phyloP scores from a whole-genome alignment of 176 grass and related monocot genomes.

The Areca catechu region DNA sequence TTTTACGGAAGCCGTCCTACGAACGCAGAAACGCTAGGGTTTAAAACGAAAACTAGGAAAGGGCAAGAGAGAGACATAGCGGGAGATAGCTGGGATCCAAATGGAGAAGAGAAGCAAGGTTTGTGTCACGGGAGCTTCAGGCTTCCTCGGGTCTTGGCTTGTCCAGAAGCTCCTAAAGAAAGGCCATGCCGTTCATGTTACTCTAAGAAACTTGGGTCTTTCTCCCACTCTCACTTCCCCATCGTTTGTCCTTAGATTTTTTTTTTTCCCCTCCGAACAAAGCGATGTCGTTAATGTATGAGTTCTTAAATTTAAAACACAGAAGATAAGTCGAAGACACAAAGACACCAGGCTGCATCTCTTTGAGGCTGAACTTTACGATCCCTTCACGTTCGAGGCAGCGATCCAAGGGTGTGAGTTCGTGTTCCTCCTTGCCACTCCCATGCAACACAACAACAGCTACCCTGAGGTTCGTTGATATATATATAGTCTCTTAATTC shows the following conservation, averaged over 20 bases:
- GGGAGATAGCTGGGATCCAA: not conserved
- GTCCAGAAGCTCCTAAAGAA: slow-evolving; percentile 32
- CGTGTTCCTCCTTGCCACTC: slow-evolving; percentile 60
- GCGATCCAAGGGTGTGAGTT: slow-evolving; percentile 48
- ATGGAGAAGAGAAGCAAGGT: slow-evolving; percentile 19
- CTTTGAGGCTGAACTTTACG: slow-evolving; percentile 51
- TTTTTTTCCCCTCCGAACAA: too few species aligned
- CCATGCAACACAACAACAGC: slow-evolving; percentile 12
- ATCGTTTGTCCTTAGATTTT: too few species aligned
- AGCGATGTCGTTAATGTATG: not conserved
- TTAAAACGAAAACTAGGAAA: not conserved
- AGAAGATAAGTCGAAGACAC: slow-evolving; percentile 44
- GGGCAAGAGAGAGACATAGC: not conserved
- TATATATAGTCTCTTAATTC: not conserved
- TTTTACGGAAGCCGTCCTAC: too few species aligned
- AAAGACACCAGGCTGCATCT: slow-evolving; percentile 29
- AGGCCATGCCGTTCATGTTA: slow-evolving; percentile 24
- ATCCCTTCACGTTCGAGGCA: slow-evolving; percentile 44
- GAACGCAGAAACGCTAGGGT: too few species aligned
- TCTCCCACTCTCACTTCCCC: not conserved
- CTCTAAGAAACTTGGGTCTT: slow-evolving; percentile 26
- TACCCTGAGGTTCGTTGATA: slow-evolving; percentile 34
- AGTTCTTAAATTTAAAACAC: not conserved
- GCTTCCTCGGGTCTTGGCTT: slow-evolving; percentile 30
- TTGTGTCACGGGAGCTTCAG: slow-evolving; percentile 36